These are phyloP conservation scores for Salix caprea DNA, from an alignment of 345 rosid genomes.

Conservation along the genomic window DNA sequence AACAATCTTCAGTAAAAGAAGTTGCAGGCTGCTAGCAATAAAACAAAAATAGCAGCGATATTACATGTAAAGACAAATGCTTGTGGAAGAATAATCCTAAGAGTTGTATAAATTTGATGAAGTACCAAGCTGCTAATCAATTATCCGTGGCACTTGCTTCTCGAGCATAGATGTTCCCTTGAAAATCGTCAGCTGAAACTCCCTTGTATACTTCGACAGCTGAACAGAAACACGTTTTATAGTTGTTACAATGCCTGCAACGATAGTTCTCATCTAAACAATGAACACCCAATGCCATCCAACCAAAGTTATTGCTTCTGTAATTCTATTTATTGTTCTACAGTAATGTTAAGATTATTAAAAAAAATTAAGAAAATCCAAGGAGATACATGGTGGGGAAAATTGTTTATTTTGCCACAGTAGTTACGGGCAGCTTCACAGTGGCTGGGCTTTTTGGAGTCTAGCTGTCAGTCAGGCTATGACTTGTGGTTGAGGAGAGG, in stretches of 20 bases:
- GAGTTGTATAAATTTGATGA: neutral
- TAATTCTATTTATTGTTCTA: no score
- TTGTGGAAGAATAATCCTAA: neutral
- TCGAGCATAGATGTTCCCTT: constrained; percentile 85
- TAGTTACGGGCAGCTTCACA: no score
- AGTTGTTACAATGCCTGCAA: neutral
- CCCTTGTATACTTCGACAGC: constrained; percentile 60
- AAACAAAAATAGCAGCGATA: constrained; percentile 8
- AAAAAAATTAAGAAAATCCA: no score
- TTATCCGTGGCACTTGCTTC: constrained; percentile 50
- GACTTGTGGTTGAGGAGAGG: no score
- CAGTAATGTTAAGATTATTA: no score
- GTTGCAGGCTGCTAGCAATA: neutral
- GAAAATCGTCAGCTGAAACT: constrained; percentile 72
- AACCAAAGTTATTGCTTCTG: no score
- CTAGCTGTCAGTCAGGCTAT: no score
- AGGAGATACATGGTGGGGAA: no score
- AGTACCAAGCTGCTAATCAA: neutral
- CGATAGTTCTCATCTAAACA: neutral
- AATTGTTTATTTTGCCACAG: no score
- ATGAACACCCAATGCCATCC: no score
- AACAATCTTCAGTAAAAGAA: neutral
- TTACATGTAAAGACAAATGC: neutral
- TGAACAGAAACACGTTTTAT: constrained; percentile 19
- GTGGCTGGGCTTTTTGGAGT: no score